Evolutionary conservation across 345 rosid species (phyloP).

Genomic region (Syzygium aqueum): DNA sequence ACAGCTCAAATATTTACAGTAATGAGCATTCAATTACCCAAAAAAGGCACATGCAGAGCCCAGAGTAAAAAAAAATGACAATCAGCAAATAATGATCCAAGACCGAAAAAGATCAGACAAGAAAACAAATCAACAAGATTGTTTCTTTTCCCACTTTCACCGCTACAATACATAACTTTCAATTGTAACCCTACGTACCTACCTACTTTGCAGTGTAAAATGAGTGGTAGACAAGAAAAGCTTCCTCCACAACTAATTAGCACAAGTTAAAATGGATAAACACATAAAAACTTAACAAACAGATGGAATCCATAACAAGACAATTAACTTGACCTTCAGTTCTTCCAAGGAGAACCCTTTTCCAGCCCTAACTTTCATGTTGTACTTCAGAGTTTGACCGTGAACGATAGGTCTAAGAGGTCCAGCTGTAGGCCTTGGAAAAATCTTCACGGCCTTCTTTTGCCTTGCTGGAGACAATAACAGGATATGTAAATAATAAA

Average conservation of each 20-base stretch:
- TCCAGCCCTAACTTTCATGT: slow-evolving; percentile 46
- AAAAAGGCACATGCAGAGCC: not conserved
- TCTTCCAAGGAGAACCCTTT: slow-evolving; percentile 42
- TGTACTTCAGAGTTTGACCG: slow-evolving; percentile 40
- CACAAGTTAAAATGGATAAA: not conserved
- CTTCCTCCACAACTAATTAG: not conserved
- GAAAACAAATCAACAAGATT: not conserved
- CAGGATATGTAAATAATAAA: not conserved
- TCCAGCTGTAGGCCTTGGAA: slow-evolving; percentile 44
- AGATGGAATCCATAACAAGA: not conserved
- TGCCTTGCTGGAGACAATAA: slow-evolving; percentile 24
- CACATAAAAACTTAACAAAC: not conserved
- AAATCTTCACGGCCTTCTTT: slow-evolving; percentile 37
- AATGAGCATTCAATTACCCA: not conserved
- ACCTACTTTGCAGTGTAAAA: not conserved
- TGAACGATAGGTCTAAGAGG: slow-evolving; percentile 43
- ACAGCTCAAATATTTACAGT: not conserved
- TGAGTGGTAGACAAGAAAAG: not conserved
- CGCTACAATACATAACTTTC: not conserved
- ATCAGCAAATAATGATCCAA: not conserved
- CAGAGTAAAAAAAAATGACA: not conserved
- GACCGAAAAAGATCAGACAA: not conserved
- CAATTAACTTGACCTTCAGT: slow-evolving; percentile 22
- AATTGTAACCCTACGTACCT: not conserved
- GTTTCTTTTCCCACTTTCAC: not conserved